Evolutionary conservation across 805 yeast genomes (phyloP).

Genomic region (Zygotorulaspora danielsina): DNA sequence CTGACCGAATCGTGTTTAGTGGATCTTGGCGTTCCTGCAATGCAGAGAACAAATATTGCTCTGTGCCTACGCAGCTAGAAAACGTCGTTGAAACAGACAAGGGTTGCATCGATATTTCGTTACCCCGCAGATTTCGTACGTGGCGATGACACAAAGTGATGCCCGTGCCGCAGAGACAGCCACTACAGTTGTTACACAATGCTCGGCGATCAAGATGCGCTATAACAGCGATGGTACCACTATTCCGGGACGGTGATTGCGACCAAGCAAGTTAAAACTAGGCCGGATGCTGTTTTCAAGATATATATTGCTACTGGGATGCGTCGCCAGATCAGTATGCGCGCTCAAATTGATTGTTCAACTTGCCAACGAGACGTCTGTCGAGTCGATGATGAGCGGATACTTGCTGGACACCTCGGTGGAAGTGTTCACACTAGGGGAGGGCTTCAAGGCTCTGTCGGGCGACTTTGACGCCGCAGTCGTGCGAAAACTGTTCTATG

Average conservation of each 20-base stretch:
- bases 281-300: neutral
- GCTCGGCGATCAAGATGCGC: too few species aligned
- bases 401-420: slow-evolving; percentile 7
- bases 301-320: neutral
- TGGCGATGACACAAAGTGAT: too few species aligned
- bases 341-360: slow-evolving; percentile 27
- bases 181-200: too few species aligned
- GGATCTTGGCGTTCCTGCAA: neutral
- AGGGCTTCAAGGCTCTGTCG: slow-evolving; percentile 33
- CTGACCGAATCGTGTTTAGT: too few species aligned
- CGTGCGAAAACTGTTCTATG: slow-evolving; percentile 35
- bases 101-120: too few species aligned
- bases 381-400: slow-evolving; percentile 17
- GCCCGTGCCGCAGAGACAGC: too few species aligned
- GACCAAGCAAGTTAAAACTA: too few species aligned
- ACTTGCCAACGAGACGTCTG: slow-evolving; percentile 20
- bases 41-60: neutral
- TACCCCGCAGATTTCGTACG: too few species aligned
- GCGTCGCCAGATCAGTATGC: neutral
- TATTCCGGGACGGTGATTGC: too few species aligned
- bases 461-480: slow-evolving; percentile 37
- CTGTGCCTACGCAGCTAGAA: too few species aligned
- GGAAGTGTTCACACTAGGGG: slow-evolving; percentile 31
- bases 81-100: too few species aligned
- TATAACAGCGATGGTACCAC: too few species aligned